Evolutionary conservation across 306 rosid species (phyloP), one percentile per base, ranked within the genome.

Genomic region (Acacia acuminata): DNA sequence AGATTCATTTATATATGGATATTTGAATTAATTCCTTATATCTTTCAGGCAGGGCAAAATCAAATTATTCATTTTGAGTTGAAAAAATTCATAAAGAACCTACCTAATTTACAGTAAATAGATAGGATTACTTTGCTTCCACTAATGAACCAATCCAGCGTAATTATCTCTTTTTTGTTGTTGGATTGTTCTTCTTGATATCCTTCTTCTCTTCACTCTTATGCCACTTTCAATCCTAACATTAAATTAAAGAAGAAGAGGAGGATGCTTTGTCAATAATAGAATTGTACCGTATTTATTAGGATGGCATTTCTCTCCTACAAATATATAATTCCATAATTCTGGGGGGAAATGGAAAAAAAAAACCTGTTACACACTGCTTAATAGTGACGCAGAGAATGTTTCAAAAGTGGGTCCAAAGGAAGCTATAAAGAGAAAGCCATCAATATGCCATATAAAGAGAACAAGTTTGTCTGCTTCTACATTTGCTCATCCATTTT

Each of bases 321-420:
- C 65, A 19, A 56, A 56, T 7, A 56, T 19, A 6, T 56, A 19
- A 85, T 74, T 50, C 53, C 25, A 5, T 38, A 38, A 11, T 58
- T 58, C 30, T 2, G 1, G 3, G 60, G 60, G 61, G 25, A 71
- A 45, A 78, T 50, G 5, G 3, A n/a, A 56, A 38, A n/a, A n/a
- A 56, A 38, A n/a, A 20, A 0, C 40, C 15, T 12, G 8, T n/a
- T 15, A 7, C 25, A 53, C 70, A n/a, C 84, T 82, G 88, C 91
- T 82, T 88, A 86, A 61, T 61, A 77, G 64, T 43, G 86, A 89
- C 89, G 91, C 91, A 85, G 82, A 70, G 87, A 83, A 87, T 87
- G 90, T 89, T 87, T 63, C 73, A 58, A 40, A 78, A 75, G 79
- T 82, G 80, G 84, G 51, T 20, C 83, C 83, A 63, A 16, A 73